Conservation (phyloP, 306 rosid species). For the Crotalaria pallida region DNA sequence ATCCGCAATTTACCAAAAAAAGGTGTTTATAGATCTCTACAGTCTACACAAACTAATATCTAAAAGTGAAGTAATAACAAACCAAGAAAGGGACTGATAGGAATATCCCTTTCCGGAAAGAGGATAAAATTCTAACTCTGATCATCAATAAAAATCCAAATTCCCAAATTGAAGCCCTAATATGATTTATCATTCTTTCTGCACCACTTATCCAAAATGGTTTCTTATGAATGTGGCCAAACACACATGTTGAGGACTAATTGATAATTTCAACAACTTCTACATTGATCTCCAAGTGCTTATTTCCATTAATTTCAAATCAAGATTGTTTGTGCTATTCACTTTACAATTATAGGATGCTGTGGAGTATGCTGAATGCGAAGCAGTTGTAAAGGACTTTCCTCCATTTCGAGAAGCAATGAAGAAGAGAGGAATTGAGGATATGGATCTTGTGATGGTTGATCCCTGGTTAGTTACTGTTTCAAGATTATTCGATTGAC, state of each 20-base stretch:
- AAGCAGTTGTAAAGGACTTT: conserved; percentile 67
- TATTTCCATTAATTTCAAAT: not conserved
- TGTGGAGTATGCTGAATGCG: conserved; percentile 82
- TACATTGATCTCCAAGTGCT: not conserved
- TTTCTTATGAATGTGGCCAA: not conserved
- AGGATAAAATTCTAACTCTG: not conserved
- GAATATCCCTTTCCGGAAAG: not conserved
- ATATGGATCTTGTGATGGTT: conserved; percentile 86
- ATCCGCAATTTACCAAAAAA: not conserved
- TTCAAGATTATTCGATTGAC: not conserved
- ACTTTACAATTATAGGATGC: conserved; percentile 50
- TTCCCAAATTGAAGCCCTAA: not conserved
- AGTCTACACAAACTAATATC: not conserved
- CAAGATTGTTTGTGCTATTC: not conserved
- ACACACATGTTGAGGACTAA: not conserved
- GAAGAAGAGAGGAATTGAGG: conserved; percentile 87
- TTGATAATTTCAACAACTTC: not conserved
- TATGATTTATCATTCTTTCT: not conserved
- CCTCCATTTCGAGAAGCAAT: conserved; percentile 74
- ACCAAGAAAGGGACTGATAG: not conserved
- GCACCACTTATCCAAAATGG: not conserved
- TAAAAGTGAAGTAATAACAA: not conserved
- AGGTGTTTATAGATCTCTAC: not conserved
- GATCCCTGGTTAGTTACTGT: conserved; percentile 61
- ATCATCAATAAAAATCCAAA: not conserved